Conservation (phyloP, 2,329 filamentous ascomycete species). For the Sporothrix phasma region DNA sequence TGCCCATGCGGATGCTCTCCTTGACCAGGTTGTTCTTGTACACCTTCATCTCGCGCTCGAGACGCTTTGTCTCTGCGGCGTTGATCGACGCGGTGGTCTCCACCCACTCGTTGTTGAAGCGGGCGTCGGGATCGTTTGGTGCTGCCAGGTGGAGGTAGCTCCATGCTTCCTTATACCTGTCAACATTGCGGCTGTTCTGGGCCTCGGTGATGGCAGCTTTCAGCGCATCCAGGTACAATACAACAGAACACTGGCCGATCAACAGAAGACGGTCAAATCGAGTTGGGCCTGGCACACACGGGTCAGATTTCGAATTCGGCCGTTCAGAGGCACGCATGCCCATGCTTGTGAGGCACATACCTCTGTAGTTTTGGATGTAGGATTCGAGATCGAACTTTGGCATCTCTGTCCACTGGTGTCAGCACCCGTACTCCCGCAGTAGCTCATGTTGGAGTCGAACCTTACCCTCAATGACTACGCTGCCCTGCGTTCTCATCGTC, state of each 20-base stretch:
- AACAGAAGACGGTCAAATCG: slow-evolving; percentile 70
- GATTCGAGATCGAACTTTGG: slow-evolving; percentile 88
- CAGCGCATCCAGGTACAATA: slow-evolving; percentile 69
- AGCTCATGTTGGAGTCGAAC: background rate
- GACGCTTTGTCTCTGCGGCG: slow-evolving; percentile 57
- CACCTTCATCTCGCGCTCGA: slow-evolving; percentile 76
- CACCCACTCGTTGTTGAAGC: slow-evolving; percentile 65
- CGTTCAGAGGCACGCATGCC: background rate
- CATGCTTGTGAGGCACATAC: slow-evolving; percentile 34
- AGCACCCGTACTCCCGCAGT: background rate
- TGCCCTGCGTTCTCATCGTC: slow-evolving; percentile 36
- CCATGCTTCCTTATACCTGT: slow-evolving; percentile 59
- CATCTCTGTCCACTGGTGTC: slow-evolving; percentile 40
- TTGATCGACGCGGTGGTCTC: slow-evolving; percentile 56
- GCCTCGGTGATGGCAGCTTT: slow-evolving; percentile 67
- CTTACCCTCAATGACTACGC: slow-evolving; percentile 39
- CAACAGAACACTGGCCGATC: slow-evolving; percentile 69
- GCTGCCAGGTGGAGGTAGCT: slow-evolving; percentile 53
- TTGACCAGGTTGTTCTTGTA: slow-evolving; percentile 98
- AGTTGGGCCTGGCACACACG: slow-evolving; percentile 54
- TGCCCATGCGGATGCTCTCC: slow-evolving; percentile 86
- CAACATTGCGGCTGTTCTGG: slow-evolving; percentile 63
- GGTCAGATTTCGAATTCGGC: background rate
- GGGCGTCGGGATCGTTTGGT: slow-evolving; percentile 58
- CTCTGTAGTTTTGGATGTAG: slow-evolving; percentile 82